Base-by-base conservation (phyloP, 176 grass and related monocot species). In the Tillandsia leiboldiana region DNA sequence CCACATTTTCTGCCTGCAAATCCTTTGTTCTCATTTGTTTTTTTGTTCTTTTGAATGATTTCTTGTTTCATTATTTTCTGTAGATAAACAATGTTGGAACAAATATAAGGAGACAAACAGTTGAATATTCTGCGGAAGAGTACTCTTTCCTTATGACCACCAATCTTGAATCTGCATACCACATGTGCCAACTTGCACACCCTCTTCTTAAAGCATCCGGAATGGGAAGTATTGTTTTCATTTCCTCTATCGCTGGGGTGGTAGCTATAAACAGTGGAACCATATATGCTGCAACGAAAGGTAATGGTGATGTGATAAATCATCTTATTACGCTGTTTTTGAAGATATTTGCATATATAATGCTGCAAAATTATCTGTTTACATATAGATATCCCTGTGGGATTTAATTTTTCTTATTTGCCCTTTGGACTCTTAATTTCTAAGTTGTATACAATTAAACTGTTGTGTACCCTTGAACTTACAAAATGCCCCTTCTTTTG, bases 61-160 rank as follows among this genome's bases (percentile, higher is more conserved):
- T 18, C 8, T 61, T 9, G 22, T 9, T 1, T 9, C 15, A 56
- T 65, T 86, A 51, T 56, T 51, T 70, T 22, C 10, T 90, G 26
- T 51, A 90, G 93, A 73, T 92, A 72, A 97, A 92, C 63, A 97
- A 92, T 79, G 86, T 83, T 12, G 93, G 83, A 14, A 92, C 86
- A 75, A 92, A 92, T 79, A 79, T 77, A 81, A 70, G 51, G 66
- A 90, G 85, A n/a, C 9, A 73, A 17, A 90, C 93, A 10, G 65
- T 72, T 67, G 84, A 92, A 20, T 97, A 56, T 75, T 79, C 67
- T 52, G 61, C 79, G 26, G 82, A 90, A 11, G 89, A 97, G 2
- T 97, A 87, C 71, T 90, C 86, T 2, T 83, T 87, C 48, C 1
- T 92, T 29, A 97, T 92, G 89, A 42, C 27, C n/a, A 90, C 86